Percentiles rank a stretch among this genome's conserved stretches.
These are phyloP conservation scores for Termitomyces sp. DNA, from an alignment of 768 basidiomycete genomes.

Conservation along the genomic window DNA sequence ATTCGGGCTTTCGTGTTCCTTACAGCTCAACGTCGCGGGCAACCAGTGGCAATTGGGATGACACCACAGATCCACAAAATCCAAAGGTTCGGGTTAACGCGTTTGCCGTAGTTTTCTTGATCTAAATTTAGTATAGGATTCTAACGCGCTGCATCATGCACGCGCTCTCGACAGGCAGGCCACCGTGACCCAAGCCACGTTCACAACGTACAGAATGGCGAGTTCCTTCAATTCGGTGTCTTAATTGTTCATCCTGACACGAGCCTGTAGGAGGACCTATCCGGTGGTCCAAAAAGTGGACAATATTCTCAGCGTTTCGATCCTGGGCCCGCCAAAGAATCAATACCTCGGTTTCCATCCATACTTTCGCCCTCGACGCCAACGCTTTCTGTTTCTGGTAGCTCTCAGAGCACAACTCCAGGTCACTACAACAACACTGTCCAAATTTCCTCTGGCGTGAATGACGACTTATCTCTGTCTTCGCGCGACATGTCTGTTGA, in stretches of 20 bases:
- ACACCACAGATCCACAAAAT: slow-evolving; percentile 40
- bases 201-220: slow-evolving; percentile 38
- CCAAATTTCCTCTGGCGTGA: slow-evolving; percentile 35
- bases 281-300: slow-evolving; percentile 37
- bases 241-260: slow-evolving; percentile 11
- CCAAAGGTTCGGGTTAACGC: slow-evolving; percentile 46
- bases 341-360: slow-evolving; percentile 34
- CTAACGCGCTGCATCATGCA: slow-evolving; percentile 37
- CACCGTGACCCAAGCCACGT: slow-evolving; percentile 30
- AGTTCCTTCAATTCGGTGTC: slow-evolving; percentile 14
- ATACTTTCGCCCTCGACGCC: slow-evolving; percentile 42
- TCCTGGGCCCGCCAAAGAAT: slow-evolving; percentile 36
- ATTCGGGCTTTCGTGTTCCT: slow-evolving; percentile 41
- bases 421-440: slow-evolving; percentile 14
- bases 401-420: slow-evolving; percentile 3
- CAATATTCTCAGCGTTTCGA: slow-evolving; percentile 54
- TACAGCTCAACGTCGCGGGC: slow-evolving; percentile 36
- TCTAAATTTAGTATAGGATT: slow-evolving; percentile 31
- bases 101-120: slow-evolving; percentile 20
- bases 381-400: slow-evolving; percentile 18
- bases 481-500: slow-evolving; percentile 43
- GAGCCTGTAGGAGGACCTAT: slow-evolving; percentile 39
- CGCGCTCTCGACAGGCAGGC: slow-evolving; percentile 37
- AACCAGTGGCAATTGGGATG: slow-evolving; percentile 58
- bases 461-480: slow-evolving; percentile 50